Evolutionary conservation across 352 stramenopile species (phyloP).

Genomic region (Globisporangium emineosum): DNA sequence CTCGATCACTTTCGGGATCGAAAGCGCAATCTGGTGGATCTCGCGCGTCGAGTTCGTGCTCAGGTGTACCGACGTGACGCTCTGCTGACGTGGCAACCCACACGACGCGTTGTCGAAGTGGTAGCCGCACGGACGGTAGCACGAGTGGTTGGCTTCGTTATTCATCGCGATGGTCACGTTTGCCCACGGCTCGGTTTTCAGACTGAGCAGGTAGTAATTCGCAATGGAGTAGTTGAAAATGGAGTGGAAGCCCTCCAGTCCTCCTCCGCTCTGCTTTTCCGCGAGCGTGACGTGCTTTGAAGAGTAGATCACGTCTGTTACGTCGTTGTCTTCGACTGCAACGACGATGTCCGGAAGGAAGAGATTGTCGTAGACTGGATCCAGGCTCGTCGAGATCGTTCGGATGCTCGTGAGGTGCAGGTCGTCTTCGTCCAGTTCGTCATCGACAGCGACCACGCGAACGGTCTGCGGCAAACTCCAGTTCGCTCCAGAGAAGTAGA

Average conservation of each 20-base stretch:
- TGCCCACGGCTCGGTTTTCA: constrained; percentile 61
- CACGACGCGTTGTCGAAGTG: constrained; percentile 48
- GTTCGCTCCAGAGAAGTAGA: constrained; percentile 47
- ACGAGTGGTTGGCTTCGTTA: constrained; percentile 57
- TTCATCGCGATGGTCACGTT: constrained; percentile 78
- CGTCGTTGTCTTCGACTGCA: constrained; percentile 66
- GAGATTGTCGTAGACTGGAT: constrained; percentile 56
- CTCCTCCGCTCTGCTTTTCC: constrained; percentile 26
- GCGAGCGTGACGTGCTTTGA: constrained; percentile 31
- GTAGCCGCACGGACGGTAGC: constrained; percentile 73
- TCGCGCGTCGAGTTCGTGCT: constrained; percentile 60
- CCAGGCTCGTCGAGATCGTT: constrained; percentile 34
- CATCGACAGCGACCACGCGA: constrained; percentile 64
- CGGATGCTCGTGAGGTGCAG: constrained; percentile 59
- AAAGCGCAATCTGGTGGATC: constrained; percentile 54
- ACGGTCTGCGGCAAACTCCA: constrained; percentile 69
- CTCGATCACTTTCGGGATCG: constrained; percentile 49
- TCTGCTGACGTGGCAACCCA: constrained; percentile 65
- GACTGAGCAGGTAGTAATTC: constrained; percentile 43
- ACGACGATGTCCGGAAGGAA: constrained; percentile 66
- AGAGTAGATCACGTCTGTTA: constrained; percentile 47
- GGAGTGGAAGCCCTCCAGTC: not conserved
- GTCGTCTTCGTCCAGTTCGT: constrained; percentile 64
- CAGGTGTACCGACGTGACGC: constrained; percentile 49
- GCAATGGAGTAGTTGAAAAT: constrained; percentile 21